Evolutionary conservation across 805 yeast genomes (phyloP).

Genomic region (Dipodascopsis tothii): DNA sequence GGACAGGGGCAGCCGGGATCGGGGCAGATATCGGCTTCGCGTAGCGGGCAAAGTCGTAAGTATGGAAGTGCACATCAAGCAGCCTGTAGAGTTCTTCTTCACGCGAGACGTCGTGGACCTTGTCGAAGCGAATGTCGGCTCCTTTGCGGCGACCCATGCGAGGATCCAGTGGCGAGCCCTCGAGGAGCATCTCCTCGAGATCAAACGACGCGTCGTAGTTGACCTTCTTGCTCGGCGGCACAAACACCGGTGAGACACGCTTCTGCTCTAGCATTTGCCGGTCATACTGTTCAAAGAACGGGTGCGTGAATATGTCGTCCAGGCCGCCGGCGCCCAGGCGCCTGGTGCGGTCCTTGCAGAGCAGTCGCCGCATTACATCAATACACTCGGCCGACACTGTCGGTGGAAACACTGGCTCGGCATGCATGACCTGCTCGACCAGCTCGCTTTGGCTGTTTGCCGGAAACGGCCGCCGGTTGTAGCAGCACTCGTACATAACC

Average conservation of each 20-base stretch:
- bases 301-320: slow-evolving; percentile 66
- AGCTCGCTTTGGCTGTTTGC: slow-evolving; percentile 10
- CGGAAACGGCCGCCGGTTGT: slow-evolving; percentile 27
- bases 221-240: slow-evolving; percentile 6
- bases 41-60: neutral
- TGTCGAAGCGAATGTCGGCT: neutral
- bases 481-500: slow-evolving; percentile 29
- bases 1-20: too few species aligned
- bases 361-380: slow-evolving; percentile 57
- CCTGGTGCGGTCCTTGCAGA: slow-evolving; percentile 52
- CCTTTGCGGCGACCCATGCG: neutral
- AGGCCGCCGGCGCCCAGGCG: slow-evolving; percentile 73
- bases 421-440: slow-evolving; percentile 5
- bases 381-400: slow-evolving; percentile 54
- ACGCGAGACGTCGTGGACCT: neutral
- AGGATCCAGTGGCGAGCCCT: slow-evolving; percentile 5
- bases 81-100: neutral
- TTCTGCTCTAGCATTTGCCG: slow-evolving; percentile 10
- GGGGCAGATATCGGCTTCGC: too few species aligned
- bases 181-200: slow-evolving; percentile 18
- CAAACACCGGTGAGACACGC: slow-evolving; percentile 10
- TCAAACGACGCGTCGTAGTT: slow-evolving; percentile 14
- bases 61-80: neutral
- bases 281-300: slow-evolving; percentile 52
- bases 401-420: slow-evolving; percentile 9